Base-by-base conservation (phyloP, 345 rosid species). In the Heritiera littoralis region DNA sequence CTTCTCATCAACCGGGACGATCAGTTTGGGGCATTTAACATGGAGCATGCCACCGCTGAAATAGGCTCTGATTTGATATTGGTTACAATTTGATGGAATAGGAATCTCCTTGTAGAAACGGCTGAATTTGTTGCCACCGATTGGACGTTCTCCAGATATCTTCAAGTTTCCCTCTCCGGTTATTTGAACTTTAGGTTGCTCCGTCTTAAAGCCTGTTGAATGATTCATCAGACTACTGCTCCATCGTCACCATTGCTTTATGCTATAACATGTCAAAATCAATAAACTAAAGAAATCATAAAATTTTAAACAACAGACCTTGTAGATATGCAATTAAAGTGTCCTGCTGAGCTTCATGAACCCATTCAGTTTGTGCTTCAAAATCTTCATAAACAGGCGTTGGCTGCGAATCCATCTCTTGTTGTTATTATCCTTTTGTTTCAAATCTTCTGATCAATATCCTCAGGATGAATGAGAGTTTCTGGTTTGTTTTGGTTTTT, bases 101-200 rank as follows among this genome's bases (percentile, higher is more conserved):
- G 77, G 88, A 13, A 82, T 2, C 45, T 89, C 91, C 72, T 48
- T 35, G 41, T 2, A 45, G 75, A 89, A 89, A 32, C 72, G 80
- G 77, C 60, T 77, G 84, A 81, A 72, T 82, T 55, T 85, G 74
- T 82, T 72, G 0, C 9, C 83, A 3, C 68, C 73, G 8, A 76
- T 18, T 0, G 9, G 75, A 7, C 87, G 80, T 80, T 89, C 90
- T 60, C 89, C 94, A 12, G 10, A 54, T 71, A 90, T 23, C 82
- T 84, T 83, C 63, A 90, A 73, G 1, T 43, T 40, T 2, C 82
- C 70, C 0, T 20, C 1, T 7, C 81, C 4, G 41, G 89, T 83
- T 3, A 86, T 41, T 61, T 86, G 92, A 69, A 90, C 89, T 78
- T 66, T 88, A 51, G 89, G 11, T 38, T 90, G 84, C 2, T 85